Evolutionary conservation across 2,329 filamentous ascomycete species (phyloP).

Genomic region (Penicillium sp.): DNA sequence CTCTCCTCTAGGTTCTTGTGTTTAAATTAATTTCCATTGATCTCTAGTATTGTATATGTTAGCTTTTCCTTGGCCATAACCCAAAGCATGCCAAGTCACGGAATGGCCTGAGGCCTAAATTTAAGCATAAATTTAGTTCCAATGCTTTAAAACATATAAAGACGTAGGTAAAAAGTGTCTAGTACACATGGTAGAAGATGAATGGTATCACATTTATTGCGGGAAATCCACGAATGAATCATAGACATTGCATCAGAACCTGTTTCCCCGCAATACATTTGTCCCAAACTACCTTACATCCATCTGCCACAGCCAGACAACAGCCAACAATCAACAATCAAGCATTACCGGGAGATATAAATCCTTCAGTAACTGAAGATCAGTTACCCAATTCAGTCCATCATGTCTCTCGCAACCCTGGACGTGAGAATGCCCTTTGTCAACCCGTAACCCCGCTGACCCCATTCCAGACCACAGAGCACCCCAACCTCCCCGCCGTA

Average conservation of each 20-base stretch:
- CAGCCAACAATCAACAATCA: background rate
- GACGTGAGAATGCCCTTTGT: conserved; percentile 35
- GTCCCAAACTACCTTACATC: background rate
- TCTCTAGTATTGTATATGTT: too few species aligned
- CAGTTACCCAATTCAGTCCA: conserved; percentile 1
- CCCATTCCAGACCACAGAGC: conserved; percentile 28
- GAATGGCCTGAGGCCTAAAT: background rate
- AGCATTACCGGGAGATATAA: background rate
- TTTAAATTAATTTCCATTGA: background rate
- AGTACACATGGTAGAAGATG: too few species aligned
- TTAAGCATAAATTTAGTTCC: conserved; percentile 1
- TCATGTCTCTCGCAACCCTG: conserved; percentile 47
- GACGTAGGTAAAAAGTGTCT: too few species aligned
- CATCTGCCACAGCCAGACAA: background rate
- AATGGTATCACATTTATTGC: background rate
- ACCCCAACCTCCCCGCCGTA: conserved; percentile 66
- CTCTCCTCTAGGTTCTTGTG: too few species aligned
- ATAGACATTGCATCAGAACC: background rate
- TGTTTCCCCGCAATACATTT: conserved; percentile 8
- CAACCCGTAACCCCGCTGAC: conserved; percentile 6
- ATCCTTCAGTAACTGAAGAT: background rate
- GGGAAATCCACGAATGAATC: background rate
- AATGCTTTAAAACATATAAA: background rate
- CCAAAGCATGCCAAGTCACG: background rate
- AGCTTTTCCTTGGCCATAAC: background rate